Evolutionary conservation across 805 yeast species (phyloP), one percentile per base, ranked within the genome.

Genomic region (Candida awuae): DNA sequence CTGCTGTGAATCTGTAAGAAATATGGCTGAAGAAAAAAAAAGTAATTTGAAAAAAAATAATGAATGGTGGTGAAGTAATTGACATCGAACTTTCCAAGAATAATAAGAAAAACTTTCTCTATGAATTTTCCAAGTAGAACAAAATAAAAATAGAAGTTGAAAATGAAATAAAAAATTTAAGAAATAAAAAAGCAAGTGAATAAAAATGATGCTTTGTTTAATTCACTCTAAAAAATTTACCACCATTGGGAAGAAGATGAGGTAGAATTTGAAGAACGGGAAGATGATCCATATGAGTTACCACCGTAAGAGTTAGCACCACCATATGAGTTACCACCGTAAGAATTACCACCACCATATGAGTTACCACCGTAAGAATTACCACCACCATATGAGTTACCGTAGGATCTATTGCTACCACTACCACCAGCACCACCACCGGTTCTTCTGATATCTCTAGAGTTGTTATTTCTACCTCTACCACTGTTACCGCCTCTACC

Each of bases 401-500:
- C 52, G 41, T 42, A 41, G 12, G 45, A 45, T 42, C 55, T 45
- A 34, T 58, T 54, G 17, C 51, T 50, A 41, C 61, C 58, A 44
- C 49, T 49, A 26, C 47, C 44, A 34, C 58, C 55, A 18, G 51
- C 50, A 41, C 61, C 58, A 44, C 49, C 50, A 26, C 47, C 44
- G 26, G 45, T 27, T 45, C 44, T 45, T 43, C 46, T 45, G 9
- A 39, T 19, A 34, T 45, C 48, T 34, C 46, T 44, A 14, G 48
- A 39, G 7, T 39, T 38, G 22, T 36, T 27, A 32, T 46, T 47
- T 30, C 46, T 42, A 33, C 56, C 58, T 49, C 79, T 68, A 39
- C 69, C 63, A 46, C 78, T n/a, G n/a, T n/a, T 67, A 48, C 77
- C 68, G 44, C 73, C 72, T 45, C 67, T 66, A 42, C 76, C 73